Conservation (phyloP, 176 grass and related monocot species). For the Oryza rufipogon region DNA sequence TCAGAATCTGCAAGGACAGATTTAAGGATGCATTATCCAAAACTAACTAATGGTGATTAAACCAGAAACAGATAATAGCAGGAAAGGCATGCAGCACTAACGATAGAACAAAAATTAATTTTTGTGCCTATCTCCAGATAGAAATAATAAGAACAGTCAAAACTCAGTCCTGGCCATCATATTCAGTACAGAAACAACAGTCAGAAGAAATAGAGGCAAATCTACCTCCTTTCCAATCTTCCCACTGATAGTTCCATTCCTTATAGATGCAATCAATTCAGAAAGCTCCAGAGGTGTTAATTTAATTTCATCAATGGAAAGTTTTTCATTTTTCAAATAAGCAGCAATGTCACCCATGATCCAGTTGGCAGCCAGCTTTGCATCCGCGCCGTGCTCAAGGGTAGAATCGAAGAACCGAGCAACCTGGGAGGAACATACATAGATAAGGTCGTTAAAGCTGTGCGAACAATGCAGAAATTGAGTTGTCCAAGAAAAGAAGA, state of each 20-base stretch:
- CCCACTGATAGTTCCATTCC: slow-evolving; percentile 87
- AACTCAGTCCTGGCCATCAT: not conserved
- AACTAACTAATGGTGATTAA: not conserved
- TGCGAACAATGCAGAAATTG: slow-evolving; percentile 27
- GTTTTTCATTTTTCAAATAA: slow-evolving; percentile 87
- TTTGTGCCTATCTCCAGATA: not conserved
- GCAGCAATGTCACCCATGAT: slow-evolving; percentile 96
- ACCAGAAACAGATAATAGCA: not conserved
- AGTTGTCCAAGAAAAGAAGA: not conserved
- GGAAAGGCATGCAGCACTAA: slow-evolving; percentile 1
- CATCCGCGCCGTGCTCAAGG: slow-evolving; percentile 77
- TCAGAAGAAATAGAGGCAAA: not conserved
- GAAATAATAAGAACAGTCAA: slow-evolving; percentile 16
- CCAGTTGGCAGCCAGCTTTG: slow-evolving; percentile 92
- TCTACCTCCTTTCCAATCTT: slow-evolving; percentile 95
- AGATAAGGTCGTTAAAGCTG: slow-evolving; percentile 23
- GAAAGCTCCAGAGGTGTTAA: slow-evolving; percentile 79
- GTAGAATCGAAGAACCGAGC: slow-evolving; percentile 84
- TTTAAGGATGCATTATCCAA: not conserved
- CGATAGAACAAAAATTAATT: not conserved
- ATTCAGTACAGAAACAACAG: slow-evolving; percentile 6
- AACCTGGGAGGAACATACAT: slow-evolving; percentile 62
- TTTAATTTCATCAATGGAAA: slow-evolving; percentile 77
- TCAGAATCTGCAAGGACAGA: slow-evolving; percentile 63
- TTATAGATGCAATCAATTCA: slow-evolving; percentile 82